Base-by-base conservation (phyloP, 306 rosid species). In the Prunus armeniaca region DNA sequence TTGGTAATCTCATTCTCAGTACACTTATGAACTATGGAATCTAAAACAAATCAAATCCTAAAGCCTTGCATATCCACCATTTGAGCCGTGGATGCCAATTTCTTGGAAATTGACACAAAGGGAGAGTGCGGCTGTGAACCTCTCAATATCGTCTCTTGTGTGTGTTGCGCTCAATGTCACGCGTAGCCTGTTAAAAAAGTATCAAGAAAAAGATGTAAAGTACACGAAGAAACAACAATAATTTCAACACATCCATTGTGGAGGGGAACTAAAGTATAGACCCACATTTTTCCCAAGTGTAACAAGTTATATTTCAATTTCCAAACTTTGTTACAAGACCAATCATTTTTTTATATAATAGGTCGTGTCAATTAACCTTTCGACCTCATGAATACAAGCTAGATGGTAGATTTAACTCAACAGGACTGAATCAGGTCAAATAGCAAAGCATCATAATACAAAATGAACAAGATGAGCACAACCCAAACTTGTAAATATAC, bases 131-230 rank as follows among this genome's bases (percentile, higher is more conserved):
- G 82, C 78, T 3, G 89, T 76, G 25, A 93, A 87, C 70, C 82
- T 91, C 89, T 84, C 88, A 86, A 94, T 30, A 77, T 94, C 97
- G 57, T 85, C 83, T 79, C 83, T 84, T 3, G 97, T 91, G 82
- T 94, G 98, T 9, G 89, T 88, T 41, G 98, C 91, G 6, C 89
- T 74, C 71, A 94, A 79, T 20, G 98, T 89, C 70, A 94, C 95
- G 54, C 97, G 86, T 12, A 94, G 86, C 90, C 98, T 94, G 66
- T 12, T 19, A 20, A 63, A 20, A 61, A n/a, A n/a, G 49, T 51
- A 61, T 56, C 32, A 49, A 61, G 51, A 41, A 49, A 65, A 9
- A 12, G 76, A 71, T 61, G 24, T 67, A 27, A 58, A 70, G 56
- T 54, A n/a, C 12, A 67, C 24, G 38, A 0, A 32, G 57, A 78